Evolutionary conservation across 179 eudicot species (phyloP).

Genomic region (Spergularia azorica): DNA sequence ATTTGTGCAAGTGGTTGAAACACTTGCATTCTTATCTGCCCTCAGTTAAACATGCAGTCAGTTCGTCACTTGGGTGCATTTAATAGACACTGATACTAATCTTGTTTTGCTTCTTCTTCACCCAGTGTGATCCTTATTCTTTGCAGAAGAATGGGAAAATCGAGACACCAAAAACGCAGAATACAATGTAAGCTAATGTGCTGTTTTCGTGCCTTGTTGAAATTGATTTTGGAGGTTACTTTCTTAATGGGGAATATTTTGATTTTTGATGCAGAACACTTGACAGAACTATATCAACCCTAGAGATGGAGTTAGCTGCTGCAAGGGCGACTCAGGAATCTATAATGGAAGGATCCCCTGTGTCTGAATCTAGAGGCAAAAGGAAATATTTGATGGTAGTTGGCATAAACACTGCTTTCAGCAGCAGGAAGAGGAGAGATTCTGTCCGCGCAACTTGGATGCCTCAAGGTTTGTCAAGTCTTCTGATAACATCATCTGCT

Average conservation of each 20-base stretch:
- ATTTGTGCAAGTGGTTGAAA: too few relatives aligned
- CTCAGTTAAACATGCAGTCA: too few relatives aligned
- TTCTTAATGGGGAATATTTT: background rate
- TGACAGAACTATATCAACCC: constrained; percentile 83
- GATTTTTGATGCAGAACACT: constrained; percentile 51
- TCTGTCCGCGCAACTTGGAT: constrained; percentile 98
- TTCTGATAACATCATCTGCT: background rate
- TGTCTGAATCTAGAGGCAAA: constrained; percentile 52
- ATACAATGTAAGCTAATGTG: constrained; percentile 52
- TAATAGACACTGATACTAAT: too few relatives aligned
- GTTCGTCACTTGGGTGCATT: too few relatives aligned
- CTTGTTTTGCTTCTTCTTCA: background rate
- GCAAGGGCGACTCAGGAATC: constrained; percentile 95
- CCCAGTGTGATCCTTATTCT: background rate
- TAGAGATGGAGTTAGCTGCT: constrained; percentile 95
- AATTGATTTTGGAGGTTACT: background rate
- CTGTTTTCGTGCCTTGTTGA: constrained; percentile 4
- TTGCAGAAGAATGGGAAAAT: constrained; percentile 44
- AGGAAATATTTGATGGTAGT: constrained; percentile 89
- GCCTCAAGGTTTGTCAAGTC: constrained; percentile 71
- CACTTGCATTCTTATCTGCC: too few relatives aligned
- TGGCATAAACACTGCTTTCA: constrained; percentile 92
- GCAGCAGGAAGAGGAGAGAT: constrained; percentile 93
- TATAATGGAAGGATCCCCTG: constrained; percentile 69
- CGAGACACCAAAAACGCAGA: constrained; percentile 55